Conservation (phyloP, 2,329 filamentous ascomycete genomes). For the Exophiala spinifera region DNA sequence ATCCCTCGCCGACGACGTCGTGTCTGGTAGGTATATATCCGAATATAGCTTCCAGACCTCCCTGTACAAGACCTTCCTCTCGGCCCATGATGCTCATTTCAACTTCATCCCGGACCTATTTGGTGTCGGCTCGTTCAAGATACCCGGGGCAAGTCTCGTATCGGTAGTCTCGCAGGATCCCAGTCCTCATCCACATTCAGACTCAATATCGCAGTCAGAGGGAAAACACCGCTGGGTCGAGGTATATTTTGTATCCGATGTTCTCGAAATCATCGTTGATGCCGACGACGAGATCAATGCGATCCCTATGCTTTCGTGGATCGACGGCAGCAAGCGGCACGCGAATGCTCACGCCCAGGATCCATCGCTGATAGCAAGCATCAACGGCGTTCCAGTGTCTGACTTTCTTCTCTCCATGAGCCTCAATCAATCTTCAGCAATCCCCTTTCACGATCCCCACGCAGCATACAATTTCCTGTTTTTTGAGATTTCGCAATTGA, state of each 20-base stretch:
- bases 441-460: conserved; percentile 28
- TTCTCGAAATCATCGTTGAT: not conserved
- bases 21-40: conserved; percentile 45
- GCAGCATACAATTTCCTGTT: conserved; percentile 34
- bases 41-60: conserved; percentile 56
- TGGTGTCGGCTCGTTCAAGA: conserved; percentile 50
- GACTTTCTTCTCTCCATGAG: not conserved
- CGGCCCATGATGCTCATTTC: conserved; percentile 61
- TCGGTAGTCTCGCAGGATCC: conserved; percentile 58
- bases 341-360: not conserved
- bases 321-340: not conserved
- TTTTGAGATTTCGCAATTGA: conserved; percentile 18
- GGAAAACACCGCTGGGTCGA: conserved; percentile 44
- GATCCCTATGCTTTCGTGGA: not conserved
- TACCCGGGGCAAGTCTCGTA: conserved; percentile 56
- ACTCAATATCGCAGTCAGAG: too few relatives aligned
- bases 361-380: conserved; percentile 6
- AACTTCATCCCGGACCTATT: conserved; percentile 31
- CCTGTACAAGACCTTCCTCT: conserved; percentile 52
- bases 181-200: too few relatives aligned
- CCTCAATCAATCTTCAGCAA: not conserved
- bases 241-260: conserved; percentile 44
- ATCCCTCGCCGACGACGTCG: conserved; percentile 43
- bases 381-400: conserved; percentile 7
- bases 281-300: not conserved